These are phyloP conservation scores for Bombardia bombarda DNA, from an alignment of 495 filamentous ascomycete genomes.

Conservation along the genomic window DNA sequence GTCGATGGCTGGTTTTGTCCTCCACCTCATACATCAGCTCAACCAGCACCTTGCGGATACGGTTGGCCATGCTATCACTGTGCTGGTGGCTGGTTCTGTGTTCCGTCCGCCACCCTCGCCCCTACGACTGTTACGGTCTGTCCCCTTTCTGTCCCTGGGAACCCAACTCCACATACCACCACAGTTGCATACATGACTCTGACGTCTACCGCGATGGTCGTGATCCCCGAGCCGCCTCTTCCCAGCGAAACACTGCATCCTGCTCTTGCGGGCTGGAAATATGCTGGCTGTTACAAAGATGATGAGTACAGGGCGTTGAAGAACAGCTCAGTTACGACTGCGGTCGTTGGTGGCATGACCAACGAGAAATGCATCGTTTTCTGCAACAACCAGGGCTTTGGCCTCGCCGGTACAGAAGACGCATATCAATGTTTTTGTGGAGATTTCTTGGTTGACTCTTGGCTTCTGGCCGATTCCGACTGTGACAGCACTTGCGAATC, in stretches of 20 bases:
- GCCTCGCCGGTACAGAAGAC: conserved; percentile 53
- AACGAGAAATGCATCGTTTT: conserved; percentile 49
- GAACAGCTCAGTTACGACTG: conserved; percentile 25
- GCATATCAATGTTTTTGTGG: conserved; percentile 55
- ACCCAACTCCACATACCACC: background rate
- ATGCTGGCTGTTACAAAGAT: conserved; percentile 49
- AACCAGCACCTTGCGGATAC: conserved; percentile 32
- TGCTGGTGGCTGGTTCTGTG: conserved; percentile 32
- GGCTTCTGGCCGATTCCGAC: conserved; percentile 22
- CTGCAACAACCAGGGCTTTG: conserved; percentile 37
- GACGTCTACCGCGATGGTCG: conserved; percentile 1
- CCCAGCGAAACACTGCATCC: conserved; percentile 10
- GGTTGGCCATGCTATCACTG: conserved; percentile 35
- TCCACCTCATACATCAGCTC: conserved; percentile 30
- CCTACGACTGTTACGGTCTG: conserved; percentile 5
- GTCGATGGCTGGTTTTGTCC: conserved; percentile 37
- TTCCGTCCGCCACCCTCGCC: conserved; percentile 16
- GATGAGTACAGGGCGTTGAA: conserved; percentile 41
- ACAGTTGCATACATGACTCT: background rate
- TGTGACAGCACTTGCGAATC: conserved; percentile 37
- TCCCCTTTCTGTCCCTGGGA: background rate
- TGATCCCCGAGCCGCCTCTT: conserved; percentile 3
- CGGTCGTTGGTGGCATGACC: conserved; percentile 33
- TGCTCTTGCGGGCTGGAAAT: conserved; percentile 39
- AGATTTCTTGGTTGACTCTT: conserved; percentile 31